Evolutionary conservation across 2,329 filamentous ascomycete species (phyloP), one percentile per base, ranked within the genome.

Genomic region (Arthrinium puccinioides): DNA sequence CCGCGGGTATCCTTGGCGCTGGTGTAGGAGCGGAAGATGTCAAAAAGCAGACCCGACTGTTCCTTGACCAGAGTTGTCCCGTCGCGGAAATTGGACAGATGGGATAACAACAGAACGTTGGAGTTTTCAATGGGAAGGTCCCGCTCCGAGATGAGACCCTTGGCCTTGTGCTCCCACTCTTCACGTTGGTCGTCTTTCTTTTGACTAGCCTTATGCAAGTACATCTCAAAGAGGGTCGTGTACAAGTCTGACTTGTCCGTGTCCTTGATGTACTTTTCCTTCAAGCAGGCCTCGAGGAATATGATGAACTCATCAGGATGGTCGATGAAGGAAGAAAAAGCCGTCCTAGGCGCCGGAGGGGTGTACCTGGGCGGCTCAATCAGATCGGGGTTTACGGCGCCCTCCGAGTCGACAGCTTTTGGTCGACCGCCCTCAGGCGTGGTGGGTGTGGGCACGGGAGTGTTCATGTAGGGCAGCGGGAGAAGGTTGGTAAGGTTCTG

Each of bases 161-260:
- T 95, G 0, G 92, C 92, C 57, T 94, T 96, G 29, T 72, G 72
- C 55, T 96, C 87, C 90, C 92, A 98, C 45, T 83, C 76, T 49
- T 84, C 76, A 45, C 82, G 80, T 55, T 59, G 60, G 32, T 70
- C 67, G 9, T 81, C 81, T 51, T 81, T 85, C 52, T 82, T 82
- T 40, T 82, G 77, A 41, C 80, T 84, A 16, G 90, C 85, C 50
- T 88, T 92, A 59, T 94, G 85, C 8, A 98, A 69, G 55, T 97
- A 98, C 84, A 98, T 97, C 60, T 98, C 94, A 54, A 98, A 97
- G 11, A 98, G 61, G 0, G 94, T 96, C 0, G 90, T 97, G 54
- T 92, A 92, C 13, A 98, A 71, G 57, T 98, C 94, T 2, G 82
- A 76, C 45, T 80, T 84, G 55, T 96, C 85, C 8, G 79, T 73